phyloP scores from a whole-genome alignment of 1,284 basidiomycete species.

The Tylopilus orsonianus region DNA sequence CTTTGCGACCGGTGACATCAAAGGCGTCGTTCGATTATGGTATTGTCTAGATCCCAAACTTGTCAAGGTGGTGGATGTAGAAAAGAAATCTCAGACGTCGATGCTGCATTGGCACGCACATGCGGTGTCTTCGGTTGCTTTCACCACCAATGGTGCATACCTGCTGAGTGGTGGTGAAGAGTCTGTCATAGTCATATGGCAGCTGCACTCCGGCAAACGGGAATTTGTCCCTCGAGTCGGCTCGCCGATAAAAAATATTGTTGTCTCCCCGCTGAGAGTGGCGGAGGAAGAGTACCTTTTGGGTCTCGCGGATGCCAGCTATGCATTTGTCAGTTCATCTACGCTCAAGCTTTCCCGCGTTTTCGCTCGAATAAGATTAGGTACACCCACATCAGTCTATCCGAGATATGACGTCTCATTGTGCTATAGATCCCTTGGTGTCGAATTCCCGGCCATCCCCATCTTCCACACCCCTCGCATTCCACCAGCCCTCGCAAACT shows the following conservation, averaged over 20 bases:
- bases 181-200: slow-evolving; percentile 95
- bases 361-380: slow-evolving; percentile 79
- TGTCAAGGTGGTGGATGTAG: slow-evolving; percentile 54
- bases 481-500: slow-evolving; percentile 71
- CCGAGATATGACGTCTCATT: slow-evolving; percentile 7
- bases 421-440: slow-evolving; percentile 44
- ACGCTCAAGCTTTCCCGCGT: slow-evolving; percentile 73
- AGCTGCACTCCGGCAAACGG: slow-evolving; percentile 79
- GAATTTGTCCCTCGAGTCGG: slow-evolving; percentile 94
- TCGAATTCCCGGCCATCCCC: slow-evolving; percentile 42
- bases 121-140: slow-evolving; percentile 86
- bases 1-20: slow-evolving; percentile 91
- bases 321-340: slow-evolving; percentile 75
- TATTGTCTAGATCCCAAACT: slow-evolving; percentile 77
- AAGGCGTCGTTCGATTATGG: slow-evolving; percentile 88
- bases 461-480: slow-evolving; percentile 58
- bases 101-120: slow-evolving; percentile 98
- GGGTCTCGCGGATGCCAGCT: slow-evolving; percentile 80
- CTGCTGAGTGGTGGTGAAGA: slow-evolving; percentile 96
- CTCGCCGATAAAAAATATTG: slow-evolving; percentile 78
- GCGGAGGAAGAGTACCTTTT: slow-evolving; percentile 87
- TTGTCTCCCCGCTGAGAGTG: slow-evolving; percentile 45
- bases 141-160: slow-evolving; percentile 90
- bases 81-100: slow-evolving; percentile 80
- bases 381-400: slow-evolving; percentile 40